Base-by-base conservation (phyloP, 2,329 filamentous ascomycete species). In the Penicillium sp. region DNA sequence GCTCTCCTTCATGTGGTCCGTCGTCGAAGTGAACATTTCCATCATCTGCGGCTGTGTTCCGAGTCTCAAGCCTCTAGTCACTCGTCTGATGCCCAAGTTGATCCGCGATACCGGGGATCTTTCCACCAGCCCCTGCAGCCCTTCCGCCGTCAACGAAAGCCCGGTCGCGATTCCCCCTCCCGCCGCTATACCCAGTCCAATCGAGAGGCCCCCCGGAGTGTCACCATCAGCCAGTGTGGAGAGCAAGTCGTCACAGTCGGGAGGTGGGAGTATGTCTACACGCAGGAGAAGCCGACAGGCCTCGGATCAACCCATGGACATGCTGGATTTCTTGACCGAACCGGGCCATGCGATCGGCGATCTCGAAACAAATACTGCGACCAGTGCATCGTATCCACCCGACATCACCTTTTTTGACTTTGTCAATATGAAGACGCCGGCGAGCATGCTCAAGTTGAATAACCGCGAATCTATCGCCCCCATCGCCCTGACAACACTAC, bases 11-110 rank as follows among this genome's bases (percentile, higher is more conserved):
- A 91, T 95, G 87, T 97, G 90, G 91, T 91, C 87, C 12, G 86
- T 85, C 9, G 83, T 96, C 46, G 90, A 96, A 67, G 89, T 95
- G 62, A 93, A 95, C 56, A 76, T 94, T 1, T 90, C 89, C 13
- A 90, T 96, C 58, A 85, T 90, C 54, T 95, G 88, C 63, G 90
- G 86, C 37, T 95, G 90, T 60, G 86, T 96, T n/a, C 91, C 91
- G 7, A 91, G 86, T 0, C 73, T 96, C 52, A 96, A 96, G 65
- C 90, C 91, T 1, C 74, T 97, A 5, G 83, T 91, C 47, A 80
- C 87, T 36, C 72, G 78, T 9, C 75, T 83, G 47, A 57, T 82
- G 32, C 81, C 81, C 4, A 73, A 72, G 42, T 69, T 82, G 66
- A 72, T 84, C 40, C 74, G 76, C 40, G 78, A 81, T 56, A 57